phyloP scores from a whole-genome alignment of 441 rosid species.

The Croton laevigatus region DNA sequence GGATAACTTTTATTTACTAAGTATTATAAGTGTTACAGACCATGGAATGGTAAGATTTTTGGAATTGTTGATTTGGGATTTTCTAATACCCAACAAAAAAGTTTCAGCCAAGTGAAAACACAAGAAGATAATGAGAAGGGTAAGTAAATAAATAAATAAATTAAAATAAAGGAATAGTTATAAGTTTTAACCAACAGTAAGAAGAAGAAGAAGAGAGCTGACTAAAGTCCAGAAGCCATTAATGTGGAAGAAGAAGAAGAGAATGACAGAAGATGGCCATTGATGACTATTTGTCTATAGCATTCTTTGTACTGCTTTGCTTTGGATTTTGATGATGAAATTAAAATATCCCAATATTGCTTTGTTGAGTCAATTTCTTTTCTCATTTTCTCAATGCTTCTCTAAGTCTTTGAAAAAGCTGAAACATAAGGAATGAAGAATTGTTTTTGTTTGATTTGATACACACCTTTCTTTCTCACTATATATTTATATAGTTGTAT shows the following conservation, averaged over 20 bases:
- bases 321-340: slow-evolving; percentile 23
- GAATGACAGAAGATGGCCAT: slow-evolving; percentile 22
- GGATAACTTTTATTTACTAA: slow-evolving; percentile 26
- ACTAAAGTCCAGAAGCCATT: slow-evolving; percentile 37
- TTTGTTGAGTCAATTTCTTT: slow-evolving; percentile 1
- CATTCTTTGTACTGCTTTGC: slow-evolving; percentile 32
- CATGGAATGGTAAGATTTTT: slow-evolving; percentile 29
- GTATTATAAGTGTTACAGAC: slow-evolving; percentile 34
- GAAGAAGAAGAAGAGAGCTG: slow-evolving; percentile 26
- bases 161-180: slow-evolving; percentile 8
- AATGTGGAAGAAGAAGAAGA: slow-evolving; percentile 28
- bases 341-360: slow-evolving; percentile 20
- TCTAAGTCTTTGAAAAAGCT: slow-evolving; percentile 51
- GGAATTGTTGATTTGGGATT: slow-evolving; percentile 32
- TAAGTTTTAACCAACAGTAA: slow-evolving; percentile 29
- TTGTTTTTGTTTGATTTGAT: slow-evolving; percentile 52
- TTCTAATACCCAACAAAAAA: slow-evolving; percentile 32
- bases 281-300: slow-evolving; percentile 32
- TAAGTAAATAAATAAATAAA: slow-evolving; percentile 27
- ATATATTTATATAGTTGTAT: slow-evolving; percentile 25
- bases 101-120: slow-evolving; percentile 27
- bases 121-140: slow-evolving; percentile 26
- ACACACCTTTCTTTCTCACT: not conserved
- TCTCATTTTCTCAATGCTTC: slow-evolving; percentile 17
- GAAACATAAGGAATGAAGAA: slow-evolving; percentile 48